A percentile compares a stretch with the other conserved stretches of the same genome.
Evolutionary conservation across 169 alveolate genomes (phyloP).

Genomic region (Plasmodium sp.): DNA sequence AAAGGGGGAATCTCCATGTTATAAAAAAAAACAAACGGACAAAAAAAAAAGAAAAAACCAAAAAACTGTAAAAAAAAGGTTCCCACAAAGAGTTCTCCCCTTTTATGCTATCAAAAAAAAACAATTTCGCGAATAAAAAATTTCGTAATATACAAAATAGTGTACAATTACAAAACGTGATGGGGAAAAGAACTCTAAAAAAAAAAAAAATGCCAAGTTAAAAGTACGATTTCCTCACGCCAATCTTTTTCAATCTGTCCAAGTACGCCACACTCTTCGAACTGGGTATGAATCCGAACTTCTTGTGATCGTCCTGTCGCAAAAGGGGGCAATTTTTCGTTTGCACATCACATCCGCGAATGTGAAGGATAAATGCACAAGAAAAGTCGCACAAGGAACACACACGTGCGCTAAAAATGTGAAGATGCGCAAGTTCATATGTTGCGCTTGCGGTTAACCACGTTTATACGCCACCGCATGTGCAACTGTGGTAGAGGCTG

Average conservation of each 20-base stretch:
- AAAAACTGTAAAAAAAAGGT: background rate
- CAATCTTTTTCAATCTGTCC: conserved; percentile 31
- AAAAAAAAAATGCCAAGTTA: conserved; percentile 1
- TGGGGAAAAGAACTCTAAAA: background rate
- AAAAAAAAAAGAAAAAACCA: background rate
- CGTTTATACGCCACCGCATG: background rate
- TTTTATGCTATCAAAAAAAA: background rate
- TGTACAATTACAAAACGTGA: background rate
- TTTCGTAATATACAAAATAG: background rate
- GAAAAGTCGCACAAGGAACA: background rate
- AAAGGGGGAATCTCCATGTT: background rate
- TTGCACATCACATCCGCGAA: background rate
- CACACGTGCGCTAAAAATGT: background rate
- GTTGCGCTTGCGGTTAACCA: background rate
- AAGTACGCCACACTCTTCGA: conserved; percentile 23
- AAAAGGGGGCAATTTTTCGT: background rate
- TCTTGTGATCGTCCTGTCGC: conserved; percentile 30
- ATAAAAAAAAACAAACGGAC: background rate
- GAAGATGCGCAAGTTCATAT: background rate
- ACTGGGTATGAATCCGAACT: conserved; percentile 69
- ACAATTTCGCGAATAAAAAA: background rate
- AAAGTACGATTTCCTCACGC: conserved; percentile 43
- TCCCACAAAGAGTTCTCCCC: background rate
- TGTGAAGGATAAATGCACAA: background rate
- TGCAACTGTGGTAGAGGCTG: background rate